Evolutionary conservation across 1,284 basidiomycete genomes (phyloP).

Genomic region (Stygiomarasmius scandens): DNA sequence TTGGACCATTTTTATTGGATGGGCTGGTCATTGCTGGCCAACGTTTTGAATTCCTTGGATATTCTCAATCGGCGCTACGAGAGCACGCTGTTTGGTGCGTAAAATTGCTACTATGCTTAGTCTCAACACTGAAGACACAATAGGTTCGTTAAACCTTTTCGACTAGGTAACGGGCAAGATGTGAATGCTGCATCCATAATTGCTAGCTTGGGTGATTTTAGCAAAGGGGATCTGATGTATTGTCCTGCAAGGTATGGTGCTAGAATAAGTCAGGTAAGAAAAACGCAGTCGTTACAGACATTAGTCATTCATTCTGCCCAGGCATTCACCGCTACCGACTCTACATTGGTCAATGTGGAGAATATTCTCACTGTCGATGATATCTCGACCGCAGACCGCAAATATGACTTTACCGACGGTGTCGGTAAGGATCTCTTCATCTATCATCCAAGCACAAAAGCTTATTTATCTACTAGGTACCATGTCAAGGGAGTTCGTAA

Average conservation of each 20-base stretch:
- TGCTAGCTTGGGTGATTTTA: slow-evolving; percentile 53
- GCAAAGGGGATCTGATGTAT: slow-evolving; percentile 45
- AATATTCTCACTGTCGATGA: slow-evolving; percentile 50
- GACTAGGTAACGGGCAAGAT: slow-evolving; percentile 22
- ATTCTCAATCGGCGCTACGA: slow-evolving; percentile 56
- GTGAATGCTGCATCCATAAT: slow-evolving; percentile 54
- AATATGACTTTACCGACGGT: slow-evolving; percentile 64
- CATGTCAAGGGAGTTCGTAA: too few relatives aligned
- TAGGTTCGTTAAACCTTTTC: slow-evolving; percentile 54
- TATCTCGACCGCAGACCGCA: slow-evolving; percentile 41
- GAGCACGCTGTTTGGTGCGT: slow-evolving; percentile 46
- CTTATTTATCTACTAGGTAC: too few relatives aligned
- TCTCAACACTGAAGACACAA: slow-evolving; percentile 52
- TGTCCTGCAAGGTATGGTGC: slow-evolving; percentile 75
- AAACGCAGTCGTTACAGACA: too few relatives aligned
- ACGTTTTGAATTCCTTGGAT: slow-evolving; percentile 57
- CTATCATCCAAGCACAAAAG: too few relatives aligned
- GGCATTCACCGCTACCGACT: slow-evolving; percentile 74
- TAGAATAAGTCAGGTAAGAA: slow-evolving; percentile 52
- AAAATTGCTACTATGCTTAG: slow-evolving; percentile 45
- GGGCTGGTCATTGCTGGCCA: slow-evolving; percentile 54
- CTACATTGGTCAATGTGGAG: slow-evolving; percentile 52
- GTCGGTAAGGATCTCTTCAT: slow-evolving; percentile 35
- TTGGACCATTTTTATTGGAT: slow-evolving; percentile 44
- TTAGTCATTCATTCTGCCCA: slow-evolving; percentile 32